Base-by-base conservation (phyloP, 768 basidiomycete species). In the Hemileccinum impolitum region DNA sequence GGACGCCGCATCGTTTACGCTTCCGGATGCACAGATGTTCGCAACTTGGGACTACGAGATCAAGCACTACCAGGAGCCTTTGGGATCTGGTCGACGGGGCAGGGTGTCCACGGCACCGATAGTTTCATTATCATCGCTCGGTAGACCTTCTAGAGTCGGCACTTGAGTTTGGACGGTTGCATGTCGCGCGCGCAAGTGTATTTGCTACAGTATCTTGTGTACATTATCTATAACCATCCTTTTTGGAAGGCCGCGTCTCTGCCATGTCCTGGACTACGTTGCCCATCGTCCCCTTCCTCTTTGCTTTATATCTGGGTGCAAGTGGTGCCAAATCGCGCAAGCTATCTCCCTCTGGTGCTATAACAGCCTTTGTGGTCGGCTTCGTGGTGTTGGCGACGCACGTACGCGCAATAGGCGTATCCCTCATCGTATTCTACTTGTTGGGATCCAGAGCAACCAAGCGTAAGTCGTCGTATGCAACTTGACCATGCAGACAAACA, bases 381-480 rank as follows among this genome's bases (percentile, higher is more conserved):
- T 84, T 86, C 62, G 57, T 77, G 6, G 81, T 84, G 63, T 75
- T 97, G 66, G 75, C 82, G 14, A 81, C 81, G n/a, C 82, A 77
- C 9, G 72, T 84, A 32, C 74, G 76, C 37, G 76, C 79, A 0
- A 85, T 90, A 59, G 87, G 85, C 14, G 66, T 78, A 11, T 71
- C 81, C 1, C 72, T 94, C 48, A 75, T 92, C 49, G 79, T 78
- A 0, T 89, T 94, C 65, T 94, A 96, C 66, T 70, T 94, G 26
- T 59, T 81, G 0, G 94, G 85, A 4, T 88, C 87, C 52, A 77
- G 80, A 40, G 93, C 93, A 0, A 96, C 94, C 3, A 94, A 92
- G 68, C 76, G 82, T 82, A 58, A 58, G 82, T 73, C 26, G 0
- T 35, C 19, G 9, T 2, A 21, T 3, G 8, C 21, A 8, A 30